A percentile compares a stretch with the other conserved stretches of the same genome.
phyloP scores from a whole-genome alignment of 352 stramenopile genomes.

The Peronospora destructor region DNA sequence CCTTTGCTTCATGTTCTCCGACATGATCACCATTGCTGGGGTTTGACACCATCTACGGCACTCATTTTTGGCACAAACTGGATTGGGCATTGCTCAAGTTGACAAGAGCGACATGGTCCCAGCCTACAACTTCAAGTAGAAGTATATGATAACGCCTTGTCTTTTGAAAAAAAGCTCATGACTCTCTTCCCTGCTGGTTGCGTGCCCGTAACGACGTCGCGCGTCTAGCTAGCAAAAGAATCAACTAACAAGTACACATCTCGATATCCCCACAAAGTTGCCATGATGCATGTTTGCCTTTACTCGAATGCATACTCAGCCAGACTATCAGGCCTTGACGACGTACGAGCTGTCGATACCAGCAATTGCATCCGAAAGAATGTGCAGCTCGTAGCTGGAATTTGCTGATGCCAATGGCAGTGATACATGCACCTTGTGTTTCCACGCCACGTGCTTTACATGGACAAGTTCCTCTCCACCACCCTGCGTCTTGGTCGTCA shows the following conservation, averaged over 20 bases:
- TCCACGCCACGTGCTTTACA: conserved; percentile 58
- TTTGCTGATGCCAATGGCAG: conserved; percentile 23
- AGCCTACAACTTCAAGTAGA: no score
- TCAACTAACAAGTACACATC: no score
- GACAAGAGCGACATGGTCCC: no score
- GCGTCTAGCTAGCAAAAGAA: conserved; percentile 7
- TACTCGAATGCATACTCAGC: not conserved
- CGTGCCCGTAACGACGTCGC: conserved; percentile 14
- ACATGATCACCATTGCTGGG: no score
- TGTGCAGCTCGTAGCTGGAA: conserved; percentile 28
- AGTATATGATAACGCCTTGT: no score
- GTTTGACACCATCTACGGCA: no score
- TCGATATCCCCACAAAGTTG: conserved; percentile 8
- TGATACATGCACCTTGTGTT: conserved; percentile 28
- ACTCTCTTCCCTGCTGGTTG: no score
- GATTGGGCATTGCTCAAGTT: no score
- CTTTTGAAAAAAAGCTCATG: no score
- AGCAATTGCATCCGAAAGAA: conserved; percentile 51
- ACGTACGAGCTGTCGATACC: conserved; percentile 33
- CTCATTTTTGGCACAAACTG: no score
- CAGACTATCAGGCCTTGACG: conserved; percentile 1
- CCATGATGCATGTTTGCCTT: not conserved
- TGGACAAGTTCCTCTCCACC: conserved; percentile 34
- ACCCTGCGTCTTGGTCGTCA: conserved; percentile 27
- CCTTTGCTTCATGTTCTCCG: no score